phyloP scores from a whole-genome alignment of 805 yeast genomes.

The Wickerhamia fluorescens region DNA sequence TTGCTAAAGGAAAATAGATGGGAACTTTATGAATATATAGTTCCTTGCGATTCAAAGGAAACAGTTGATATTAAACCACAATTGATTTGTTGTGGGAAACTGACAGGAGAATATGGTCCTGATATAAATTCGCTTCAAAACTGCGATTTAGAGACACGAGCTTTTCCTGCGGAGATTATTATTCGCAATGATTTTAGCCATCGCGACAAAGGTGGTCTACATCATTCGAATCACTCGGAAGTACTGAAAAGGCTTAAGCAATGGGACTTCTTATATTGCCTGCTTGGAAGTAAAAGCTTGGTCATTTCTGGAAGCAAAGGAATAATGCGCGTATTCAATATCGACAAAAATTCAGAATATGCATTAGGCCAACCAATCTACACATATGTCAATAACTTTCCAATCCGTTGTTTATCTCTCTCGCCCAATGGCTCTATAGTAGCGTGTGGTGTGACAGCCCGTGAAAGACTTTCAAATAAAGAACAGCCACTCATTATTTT shows the following conservation, averaged over 20 bases:
- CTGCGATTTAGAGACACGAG: no score
- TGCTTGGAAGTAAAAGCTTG: slow-evolving; percentile 50
- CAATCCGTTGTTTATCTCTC: slow-evolving; percentile 72
- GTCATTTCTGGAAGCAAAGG: slow-evolving; percentile 73
- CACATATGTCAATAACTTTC: slow-evolving; percentile 62
- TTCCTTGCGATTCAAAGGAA: slow-evolving; percentile 37
- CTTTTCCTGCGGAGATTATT: slow-evolving; percentile 6
- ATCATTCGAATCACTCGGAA: slow-evolving; percentile 21
- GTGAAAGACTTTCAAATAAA: slow-evolving; percentile 57
- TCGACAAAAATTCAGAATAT: slow-evolving; percentile 22
- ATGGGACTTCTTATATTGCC: slow-evolving; percentile 59
- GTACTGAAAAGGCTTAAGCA: slow-evolving; percentile 28
- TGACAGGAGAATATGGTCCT: slow-evolving; percentile 61
- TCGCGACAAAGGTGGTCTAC: no score
- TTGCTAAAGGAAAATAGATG: slow-evolving; percentile 62
- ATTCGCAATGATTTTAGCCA: slow-evolving; percentile 12
- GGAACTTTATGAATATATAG: slow-evolving; percentile 56
- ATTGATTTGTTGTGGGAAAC: slow-evolving; percentile 60
- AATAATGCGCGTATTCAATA: slow-evolving; percentile 56
- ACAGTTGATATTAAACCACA: slow-evolving; percentile 34
- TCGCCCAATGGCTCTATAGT: slow-evolving; percentile 57
- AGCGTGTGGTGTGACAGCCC: slow-evolving; percentile 79
- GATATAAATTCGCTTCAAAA: slow-evolving; percentile 37
- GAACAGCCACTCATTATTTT: slow-evolving; percentile 74
- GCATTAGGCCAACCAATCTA: slow-evolving; percentile 56